Percentiles rank a stretch among this genome's conserved stretches.
Conservation (phyloP, 1,284 basidiomycete genomes). For the Malassezia sympodialis region DNA sequence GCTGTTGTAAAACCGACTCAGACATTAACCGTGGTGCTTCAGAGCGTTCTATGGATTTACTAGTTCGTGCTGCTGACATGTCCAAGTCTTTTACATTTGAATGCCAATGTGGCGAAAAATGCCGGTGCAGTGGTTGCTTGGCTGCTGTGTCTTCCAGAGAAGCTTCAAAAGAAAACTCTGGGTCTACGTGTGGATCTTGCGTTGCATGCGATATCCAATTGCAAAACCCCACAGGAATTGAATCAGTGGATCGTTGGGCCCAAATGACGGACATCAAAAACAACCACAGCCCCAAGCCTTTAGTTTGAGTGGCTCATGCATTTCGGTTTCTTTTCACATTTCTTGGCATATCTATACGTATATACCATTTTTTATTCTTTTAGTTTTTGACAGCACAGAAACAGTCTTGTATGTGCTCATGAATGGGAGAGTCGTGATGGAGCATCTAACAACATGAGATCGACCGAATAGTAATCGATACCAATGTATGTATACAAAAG, state of each 20-base stretch:
- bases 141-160: background rate
- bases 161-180: background rate
- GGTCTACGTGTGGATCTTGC: conserved; percentile 25
- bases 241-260: conserved; percentile 20
- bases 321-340: background rate
- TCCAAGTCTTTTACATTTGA: conserved; percentile 23
- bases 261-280: background rate
- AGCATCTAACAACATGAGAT: background rate
- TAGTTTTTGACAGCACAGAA: background rate
- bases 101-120: conserved; percentile 21
- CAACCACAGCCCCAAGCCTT: background rate
- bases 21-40: conserved; percentile 12
- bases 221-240: conserved; percentile 27
- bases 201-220: conserved; percentile 31
- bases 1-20: conserved; percentile 12
- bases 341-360: background rate
- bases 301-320: background rate
- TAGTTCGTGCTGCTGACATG: conserved; percentile 27
- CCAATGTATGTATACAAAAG: background rate
- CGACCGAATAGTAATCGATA: background rate
- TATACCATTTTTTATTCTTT: background rate
- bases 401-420: background rate
- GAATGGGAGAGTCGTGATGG: too few species aligned
- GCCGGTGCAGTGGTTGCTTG: conserved; percentile 23
- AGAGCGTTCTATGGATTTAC: conserved; percentile 21